These are phyloP conservation scores for Anthracocystis panici-leucophaei DNA, from an alignment of 1,284 basidiomycete genomes.

Conservation along the genomic window DNA sequence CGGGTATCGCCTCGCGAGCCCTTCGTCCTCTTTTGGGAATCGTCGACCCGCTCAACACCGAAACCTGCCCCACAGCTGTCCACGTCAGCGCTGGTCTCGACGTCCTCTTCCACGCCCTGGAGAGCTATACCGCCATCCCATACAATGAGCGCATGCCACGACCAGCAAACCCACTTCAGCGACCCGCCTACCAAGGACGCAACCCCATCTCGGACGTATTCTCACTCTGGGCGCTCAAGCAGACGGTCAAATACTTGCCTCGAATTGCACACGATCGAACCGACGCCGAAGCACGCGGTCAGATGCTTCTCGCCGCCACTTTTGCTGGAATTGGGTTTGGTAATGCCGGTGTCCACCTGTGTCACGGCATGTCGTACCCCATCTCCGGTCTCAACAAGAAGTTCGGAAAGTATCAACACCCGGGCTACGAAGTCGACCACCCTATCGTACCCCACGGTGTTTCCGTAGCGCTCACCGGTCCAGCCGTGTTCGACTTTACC, in stretches of 20 bases:
- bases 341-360: constrained; percentile 80
- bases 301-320: constrained; percentile 80
- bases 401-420: constrained; percentile 74
- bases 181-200: constrained; percentile 92
- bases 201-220: constrained; percentile 96
- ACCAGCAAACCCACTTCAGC: constrained; percentile 86
- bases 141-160: constrained; percentile 89
- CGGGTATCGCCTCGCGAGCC: constrained; percentile 91
- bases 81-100: constrained; percentile 93
- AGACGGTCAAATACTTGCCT: constrained; percentile 90
- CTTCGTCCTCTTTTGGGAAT: constrained; percentile 91
- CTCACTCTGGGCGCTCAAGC: constrained; percentile 91
- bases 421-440: constrained; percentile 76
- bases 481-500: constrained; percentile 59
- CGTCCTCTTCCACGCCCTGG: constrained; percentile 90
- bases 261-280: constrained; percentile 81
- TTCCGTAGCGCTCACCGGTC: constrained; percentile 53
- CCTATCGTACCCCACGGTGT: constrained; percentile 87
- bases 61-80: constrained; percentile 78
- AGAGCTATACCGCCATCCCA: constrained; percentile 73
- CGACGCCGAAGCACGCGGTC: constrained; percentile 84
- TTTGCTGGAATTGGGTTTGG: constrained; percentile 92
- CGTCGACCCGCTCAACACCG: constrained; percentile 85
- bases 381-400: constrained; percentile 86
- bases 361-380: constrained; percentile 63